Base-by-base conservation (phyloP, 306 rosid genomes). In the Lithocarpus polystachyus region DNA sequence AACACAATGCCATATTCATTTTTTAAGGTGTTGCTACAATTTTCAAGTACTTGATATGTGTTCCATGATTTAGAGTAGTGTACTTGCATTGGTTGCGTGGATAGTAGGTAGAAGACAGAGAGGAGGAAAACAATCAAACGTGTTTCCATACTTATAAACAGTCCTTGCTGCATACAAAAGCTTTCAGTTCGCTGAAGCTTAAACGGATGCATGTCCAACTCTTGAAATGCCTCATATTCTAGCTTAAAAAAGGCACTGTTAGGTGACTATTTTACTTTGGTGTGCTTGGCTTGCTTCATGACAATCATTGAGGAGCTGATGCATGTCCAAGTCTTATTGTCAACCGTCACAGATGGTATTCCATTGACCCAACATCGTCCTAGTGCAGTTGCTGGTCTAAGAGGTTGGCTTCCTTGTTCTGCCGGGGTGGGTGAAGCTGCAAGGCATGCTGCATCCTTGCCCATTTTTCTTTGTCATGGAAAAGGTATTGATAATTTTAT, bases 381-480 rank as follows among this genome's bases (percentile, higher is more conserved):
- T 37, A 87, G 96, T 83, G 97, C 93, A 13, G 90, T 83, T 77
- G 92, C 89, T 79, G 98, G 96, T 75, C 86, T 95, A 57, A 95
- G 99, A 81, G 99, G 99, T 82, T 95, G 99, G 98, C 99, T 95
- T 85, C 99, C 99, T 45, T 91, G 99, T 87, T 60, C 73, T 61
- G 26, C 67, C 57, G 93, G 87, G 76, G 76, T 77, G 74, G 87
- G 62, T 53, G 99, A 88, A 73, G 93, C 90, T 54, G 77, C 77
- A 3, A 88, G 89, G 68, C 92, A 93, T 19, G 93, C 93, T 71
- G 84, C 85, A 70, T 89, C 98, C 73, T 84, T 95, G 81, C 98
- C 99, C 26, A 53, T 93, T 83, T 84, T 95, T 78, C 88, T 93
- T 43, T 93, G 98, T 81, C 99, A 95, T 81, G 99, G 99, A 73